Percentiles rank a stretch among this genome's conserved stretches.
These are phyloP conservation scores for Colletotrichum truncatum DNA, from an alignment of 2,329 filamentous ascomycete species.

Conservation along the genomic window DNA sequence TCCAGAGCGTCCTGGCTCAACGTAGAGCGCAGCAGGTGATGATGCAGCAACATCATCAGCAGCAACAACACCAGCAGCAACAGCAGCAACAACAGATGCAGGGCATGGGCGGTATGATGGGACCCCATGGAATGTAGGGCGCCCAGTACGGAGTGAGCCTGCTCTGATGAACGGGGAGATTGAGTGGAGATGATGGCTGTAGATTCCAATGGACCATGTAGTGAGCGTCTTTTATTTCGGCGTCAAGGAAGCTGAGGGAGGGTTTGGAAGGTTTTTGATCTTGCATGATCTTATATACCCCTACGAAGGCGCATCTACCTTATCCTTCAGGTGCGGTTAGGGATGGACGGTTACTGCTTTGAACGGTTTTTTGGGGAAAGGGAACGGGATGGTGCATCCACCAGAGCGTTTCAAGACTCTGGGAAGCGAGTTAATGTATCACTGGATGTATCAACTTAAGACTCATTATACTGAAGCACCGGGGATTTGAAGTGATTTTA, in stretches of 20 bases:
- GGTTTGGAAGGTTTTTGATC: conserved; percentile 20
- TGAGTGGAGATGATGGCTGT: not conserved
- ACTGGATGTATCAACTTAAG: conserved; percentile 17
- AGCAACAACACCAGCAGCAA: conserved; percentile 40
- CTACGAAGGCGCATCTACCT: conserved; percentile 30
- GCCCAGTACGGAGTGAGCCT: no score
- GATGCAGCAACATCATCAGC: conserved; percentile 49
- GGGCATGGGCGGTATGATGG: conserved; percentile 65
- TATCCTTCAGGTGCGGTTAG: conserved; percentile 25
- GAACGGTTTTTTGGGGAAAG: not conserved
- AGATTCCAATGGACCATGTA: not conserved
- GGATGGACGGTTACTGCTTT: conserved; percentile 22
- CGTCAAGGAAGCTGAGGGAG: conserved; percentile 10
- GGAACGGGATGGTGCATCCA: conserved; percentile 16
- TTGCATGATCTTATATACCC: conserved; percentile 31
- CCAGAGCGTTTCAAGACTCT: not conserved
- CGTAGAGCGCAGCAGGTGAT: conserved; percentile 46
- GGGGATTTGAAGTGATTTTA: no score
- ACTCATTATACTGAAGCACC: not conserved
- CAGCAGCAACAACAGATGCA: conserved; percentile 51
- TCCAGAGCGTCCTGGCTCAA: conserved; percentile 43
- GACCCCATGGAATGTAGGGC: conserved; percentile 58
- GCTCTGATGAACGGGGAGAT: not conserved
- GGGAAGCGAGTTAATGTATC: conserved; percentile 18
- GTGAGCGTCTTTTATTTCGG: conserved; percentile 21